Percentiles rank a stretch among this genome's conserved stretches.
These are phyloP conservation scores for Leucosporidium creatinivorum DNA, from an alignment of 768 basidiomycete species.

Conservation along the genomic window DNA sequence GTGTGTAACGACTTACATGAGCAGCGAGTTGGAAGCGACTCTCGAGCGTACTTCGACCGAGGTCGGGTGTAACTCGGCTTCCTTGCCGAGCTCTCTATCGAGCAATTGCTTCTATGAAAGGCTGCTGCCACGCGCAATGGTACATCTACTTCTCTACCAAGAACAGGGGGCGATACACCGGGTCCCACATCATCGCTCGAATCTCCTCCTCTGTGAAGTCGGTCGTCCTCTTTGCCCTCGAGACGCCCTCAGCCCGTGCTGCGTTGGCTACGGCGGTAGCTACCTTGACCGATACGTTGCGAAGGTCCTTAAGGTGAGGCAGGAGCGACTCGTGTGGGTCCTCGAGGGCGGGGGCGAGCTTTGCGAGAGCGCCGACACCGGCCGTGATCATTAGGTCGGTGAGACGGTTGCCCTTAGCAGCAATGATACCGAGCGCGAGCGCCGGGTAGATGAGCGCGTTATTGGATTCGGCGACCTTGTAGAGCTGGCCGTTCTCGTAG, in stretches of 20 bases:
- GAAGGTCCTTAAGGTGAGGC: constrained; percentile 68
- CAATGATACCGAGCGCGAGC: constrained; percentile 70
- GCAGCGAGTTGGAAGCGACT: too few species aligned
- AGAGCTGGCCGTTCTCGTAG: constrained; percentile 56
- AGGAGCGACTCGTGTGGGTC: constrained; percentile 64
- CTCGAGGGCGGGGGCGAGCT: constrained; percentile 64
- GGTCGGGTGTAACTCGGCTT: too few species aligned
- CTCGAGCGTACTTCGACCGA: too few species aligned
- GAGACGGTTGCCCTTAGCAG: constrained; percentile 56
- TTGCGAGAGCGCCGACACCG: constrained; percentile 64
- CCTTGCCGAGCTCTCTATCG: too few species aligned
- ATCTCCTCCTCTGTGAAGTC: constrained; percentile 53
- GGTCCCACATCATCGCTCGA: constrained; percentile 25
- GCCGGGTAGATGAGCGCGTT: constrained; percentile 66
- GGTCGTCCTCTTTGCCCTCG: constrained; percentile 45
- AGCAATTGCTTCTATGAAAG: too few species aligned
- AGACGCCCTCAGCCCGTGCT: constrained; percentile 64
- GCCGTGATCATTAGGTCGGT: constrained; percentile 85
- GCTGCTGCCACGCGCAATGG: too few species aligned
- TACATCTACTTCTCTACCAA: constrained; percentile 11
- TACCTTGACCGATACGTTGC: constrained; percentile 68
- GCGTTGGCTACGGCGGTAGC: constrained; percentile 72
- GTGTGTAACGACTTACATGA: too few species aligned
- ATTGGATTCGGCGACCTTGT: constrained; percentile 41
- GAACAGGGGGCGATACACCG: constrained; percentile 31